phyloP scores from a whole-genome alignment of 176 grass and related monocot genomes.

The Musa troglodytarum region DNA sequence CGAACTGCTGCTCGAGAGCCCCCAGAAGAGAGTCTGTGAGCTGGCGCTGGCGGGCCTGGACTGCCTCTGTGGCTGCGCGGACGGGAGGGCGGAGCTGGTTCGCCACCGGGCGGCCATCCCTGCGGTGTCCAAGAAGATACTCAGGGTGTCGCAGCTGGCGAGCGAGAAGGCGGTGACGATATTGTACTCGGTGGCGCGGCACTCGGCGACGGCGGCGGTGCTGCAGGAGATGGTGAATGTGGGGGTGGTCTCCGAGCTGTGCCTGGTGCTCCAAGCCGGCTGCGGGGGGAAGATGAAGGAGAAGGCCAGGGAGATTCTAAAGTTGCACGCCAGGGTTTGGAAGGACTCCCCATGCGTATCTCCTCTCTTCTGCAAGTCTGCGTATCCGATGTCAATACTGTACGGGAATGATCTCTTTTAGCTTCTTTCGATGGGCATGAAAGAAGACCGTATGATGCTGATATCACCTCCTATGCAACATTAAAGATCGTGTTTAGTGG shows the following conservation, averaged over 20 bases:
- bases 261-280: constrained; percentile 36
- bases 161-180: constrained; percentile 73
- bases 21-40: constrained; percentile 57
- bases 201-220: constrained; percentile 45
- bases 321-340: constrained; percentile 65
- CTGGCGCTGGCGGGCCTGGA: constrained; percentile 51
- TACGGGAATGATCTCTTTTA: neutral
- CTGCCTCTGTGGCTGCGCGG: constrained; percentile 70
- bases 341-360: constrained; percentile 57
- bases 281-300: constrained; percentile 53
- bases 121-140: constrained; percentile 54
- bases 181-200: constrained; percentile 43
- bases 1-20: constrained; percentile 57
- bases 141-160: constrained; percentile 47
- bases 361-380: constrained; percentile 31
- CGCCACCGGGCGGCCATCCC: constrained; percentile 60
- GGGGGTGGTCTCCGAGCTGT: constrained; percentile 60
- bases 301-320: constrained; percentile 75
- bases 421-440: too few relatives aligned
- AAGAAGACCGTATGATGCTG: too few relatives aligned
- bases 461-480: too few relatives aligned
- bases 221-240: constrained; percentile 77
- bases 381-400: constrained; percentile 37
- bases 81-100: constrained; percentile 66
- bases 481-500: too few relatives aligned